Evolutionary conservation across 257 asterid species (phyloP), one percentile per base, ranked within the genome.

Genomic region (Coffea canephora): DNA sequence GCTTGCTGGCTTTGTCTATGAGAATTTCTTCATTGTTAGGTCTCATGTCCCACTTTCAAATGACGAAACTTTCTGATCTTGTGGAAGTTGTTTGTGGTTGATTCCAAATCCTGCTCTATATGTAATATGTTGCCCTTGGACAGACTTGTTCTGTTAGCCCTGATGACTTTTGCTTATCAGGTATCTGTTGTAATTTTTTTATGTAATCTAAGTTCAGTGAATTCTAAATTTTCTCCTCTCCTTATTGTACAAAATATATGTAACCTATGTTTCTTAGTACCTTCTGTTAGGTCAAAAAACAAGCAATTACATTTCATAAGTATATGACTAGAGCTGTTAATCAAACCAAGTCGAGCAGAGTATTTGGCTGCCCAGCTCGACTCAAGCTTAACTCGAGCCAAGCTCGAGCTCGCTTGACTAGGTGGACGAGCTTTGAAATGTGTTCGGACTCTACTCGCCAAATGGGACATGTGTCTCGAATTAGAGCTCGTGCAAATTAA

Each of bases 1-100:
- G 27, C 89, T 93, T 64, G 97, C 99, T 14, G 99, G 99, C 0
- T 83, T 86, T 46, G 79, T 93, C 1, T 95, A 80, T 45, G 98
- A 95, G 85, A 93, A 89, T 52, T 95, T 91, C 86, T 95, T 95
- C 82, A 91, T 91, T 68, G 87, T 84, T 15, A 80, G 90, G 81
- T 54, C 97, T 14, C 94, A 95, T 79, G 88, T 82, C 74, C 89
- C 90, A 4, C 77, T 94, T 25, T 31, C 89, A 39, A 68, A 48
- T n/a, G 86, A 87, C 8, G 97, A 90, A 0, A 57, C 71, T 73
- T 90, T 86, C 67, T 92, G 73, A 80, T 49, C 45, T 23, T 25
- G 75, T 19, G 6, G 8, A 34, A 34, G 11, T 67, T 66, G 19
- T 13, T 66, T 21, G 23, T 34, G 34, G 13, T 27, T n/a, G 23